Base-by-base conservation (phyloP, 805 yeast species). In the Nakazawaea peltata region DNA sequence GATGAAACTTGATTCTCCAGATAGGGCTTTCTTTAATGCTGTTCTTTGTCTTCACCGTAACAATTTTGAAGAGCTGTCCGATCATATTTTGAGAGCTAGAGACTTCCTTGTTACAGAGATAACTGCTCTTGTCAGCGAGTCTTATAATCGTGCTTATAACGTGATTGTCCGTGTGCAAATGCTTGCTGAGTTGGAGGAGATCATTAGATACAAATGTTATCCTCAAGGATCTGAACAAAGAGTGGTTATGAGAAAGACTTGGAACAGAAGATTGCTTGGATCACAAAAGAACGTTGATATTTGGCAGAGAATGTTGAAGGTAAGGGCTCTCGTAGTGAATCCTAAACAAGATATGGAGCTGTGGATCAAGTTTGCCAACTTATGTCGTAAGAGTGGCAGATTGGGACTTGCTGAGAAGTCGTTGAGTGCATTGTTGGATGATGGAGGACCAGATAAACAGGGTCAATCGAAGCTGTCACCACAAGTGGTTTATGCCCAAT, bases 301-400 rank as follows among this genome's bases (percentile, higher is more conserved):
- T n/a, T 92, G 99, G 98, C 97, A 90, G 55, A 69, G 97, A 50
- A 80, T 92, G 76, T 68, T 92, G 41, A 84, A 88, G 53, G 95
- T 90, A 2, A 70, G 98, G 38, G 90, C 97, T 0, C 66, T 92
- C 31, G 97, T 92, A 11, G 83, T 92, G 30, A 81, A 81, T 44
- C 99, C 98, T 2, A 85, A 88, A 45, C 94, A 92, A 49, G 97
- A 92, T 53, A 82, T 88, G 92, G 92, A 84, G 36, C 85, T 88
- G 74, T 87, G 97, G 96, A 90, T 92, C 49, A 88, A 92, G 56
- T 94, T 92, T 67, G 97, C 98, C 15, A 92, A 92, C 50, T 64
- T 92, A 39, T 87, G 97, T 54, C 73, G 98, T 43, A 92, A 92
- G 59, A 82, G 96, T 13, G 96, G 95, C 5, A 69, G 99, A 43